Conservation (phyloP, 129 eudicot species). For the Apium graveolens region DNA sequence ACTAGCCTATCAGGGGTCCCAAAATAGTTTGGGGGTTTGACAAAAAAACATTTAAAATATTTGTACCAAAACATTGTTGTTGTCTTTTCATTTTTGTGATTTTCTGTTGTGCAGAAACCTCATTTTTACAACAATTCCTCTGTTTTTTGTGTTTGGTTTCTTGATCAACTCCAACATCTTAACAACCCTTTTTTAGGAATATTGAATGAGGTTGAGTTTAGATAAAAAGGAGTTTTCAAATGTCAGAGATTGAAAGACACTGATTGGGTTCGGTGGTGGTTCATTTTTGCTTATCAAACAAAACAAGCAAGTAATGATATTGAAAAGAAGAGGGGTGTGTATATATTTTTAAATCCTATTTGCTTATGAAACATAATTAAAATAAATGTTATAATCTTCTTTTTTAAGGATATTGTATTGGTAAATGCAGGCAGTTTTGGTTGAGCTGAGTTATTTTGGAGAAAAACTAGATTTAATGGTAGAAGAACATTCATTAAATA, state of each 20-base stretch:
- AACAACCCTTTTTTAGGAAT: conserved; percentile 2
- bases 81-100: conserved; percentile 18
- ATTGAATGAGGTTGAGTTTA: not conserved
- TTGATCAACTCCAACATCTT: conserved; percentile 18
- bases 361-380: not conserved
- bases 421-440: not conserved
- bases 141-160: conserved; percentile 18
- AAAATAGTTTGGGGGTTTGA: too few species aligned
- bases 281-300: conserved; percentile 6
- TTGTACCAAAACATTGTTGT: conserved; percentile 21
- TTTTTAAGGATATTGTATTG: not conserved
- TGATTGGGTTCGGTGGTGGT: conserved; percentile 9
- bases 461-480: too few species aligned
- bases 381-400: too few species aligned
- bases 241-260: too few species aligned
- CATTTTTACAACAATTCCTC: conserved; percentile 44
- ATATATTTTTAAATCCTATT: not conserved
- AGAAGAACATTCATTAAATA: too few species aligned
- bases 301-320: too few species aligned
- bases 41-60: conserved; percentile 69
- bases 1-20: too few species aligned
- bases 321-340: not conserved
- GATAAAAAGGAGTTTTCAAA: conserved; percentile 10
- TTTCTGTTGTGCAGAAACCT: conserved; percentile 22
- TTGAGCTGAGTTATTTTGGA: too few species aligned